phyloP scores from a whole-genome alignment of 306 rosid species.

The Ormosia semicastrata region DNA sequence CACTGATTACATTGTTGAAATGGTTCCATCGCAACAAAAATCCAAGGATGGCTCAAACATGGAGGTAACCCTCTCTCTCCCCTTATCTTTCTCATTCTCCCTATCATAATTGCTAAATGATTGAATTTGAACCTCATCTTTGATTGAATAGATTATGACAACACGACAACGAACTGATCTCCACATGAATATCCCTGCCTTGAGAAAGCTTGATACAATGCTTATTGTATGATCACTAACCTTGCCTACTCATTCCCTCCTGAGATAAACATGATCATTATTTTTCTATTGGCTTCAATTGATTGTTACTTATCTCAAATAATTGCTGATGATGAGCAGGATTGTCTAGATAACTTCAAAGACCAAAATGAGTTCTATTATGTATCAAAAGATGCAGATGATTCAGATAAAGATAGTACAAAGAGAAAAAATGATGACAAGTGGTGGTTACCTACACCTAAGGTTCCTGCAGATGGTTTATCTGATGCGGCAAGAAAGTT shows the following conservation, averaged over 20 bases:
- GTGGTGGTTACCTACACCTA: constrained; percentile 96
- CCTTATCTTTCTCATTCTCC: background rate
- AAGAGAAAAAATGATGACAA: constrained; percentile 71
- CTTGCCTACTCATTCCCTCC: background rate
- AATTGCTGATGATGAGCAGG: constrained; percentile 50
- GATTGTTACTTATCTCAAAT: constrained; percentile 4
- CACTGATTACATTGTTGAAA: constrained; percentile 80
- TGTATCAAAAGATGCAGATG: constrained; percentile 61
- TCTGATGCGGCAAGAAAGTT: constrained; percentile 82
- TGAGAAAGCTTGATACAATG: constrained; percentile 88
- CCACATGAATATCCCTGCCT: constrained; percentile 94
- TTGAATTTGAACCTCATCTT: constrained; percentile 8
- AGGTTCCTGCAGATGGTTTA: constrained; percentile 78
- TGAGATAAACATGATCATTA: background rate
- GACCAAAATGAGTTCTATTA: constrained; percentile 78
- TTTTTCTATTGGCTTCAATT: background rate
- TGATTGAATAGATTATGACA: constrained; percentile 76
- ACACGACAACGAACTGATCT: constrained; percentile 92
- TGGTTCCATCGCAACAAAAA: constrained; percentile 87
- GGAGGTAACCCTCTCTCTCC: constrained; percentile 62
- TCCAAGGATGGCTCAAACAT: constrained; percentile 71
- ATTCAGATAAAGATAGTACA: constrained; percentile 49
- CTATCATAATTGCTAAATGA: background rate
- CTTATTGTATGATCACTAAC: constrained; percentile 60
- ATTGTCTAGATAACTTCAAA: constrained; percentile 78